Evolutionary conservation across 2,329 filamentous ascomycete species (phyloP).

Genomic region (Aspergillus sp.): DNA sequence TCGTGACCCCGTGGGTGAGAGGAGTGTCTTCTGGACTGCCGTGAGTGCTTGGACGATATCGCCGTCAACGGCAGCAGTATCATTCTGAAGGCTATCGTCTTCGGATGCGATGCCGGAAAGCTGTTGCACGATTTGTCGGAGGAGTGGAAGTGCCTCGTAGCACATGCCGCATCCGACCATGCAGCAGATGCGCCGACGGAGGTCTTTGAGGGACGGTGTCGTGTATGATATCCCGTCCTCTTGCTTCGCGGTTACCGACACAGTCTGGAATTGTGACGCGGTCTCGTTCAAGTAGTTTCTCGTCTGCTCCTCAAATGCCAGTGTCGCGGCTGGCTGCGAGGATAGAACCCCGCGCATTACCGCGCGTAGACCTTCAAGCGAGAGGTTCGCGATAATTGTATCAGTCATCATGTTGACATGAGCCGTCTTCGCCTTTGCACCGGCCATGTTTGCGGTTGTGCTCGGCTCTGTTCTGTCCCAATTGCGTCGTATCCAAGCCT

Average conservation of each 20-base stretch:
- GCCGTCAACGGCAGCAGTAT: background rate
- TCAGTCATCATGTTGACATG: slow-evolving; percentile 56
- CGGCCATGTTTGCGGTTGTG: background rate
- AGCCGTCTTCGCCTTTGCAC: slow-evolving; percentile 26
- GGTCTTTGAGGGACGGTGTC: background rate
- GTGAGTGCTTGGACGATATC: slow-evolving; percentile 3
- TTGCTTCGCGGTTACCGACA: background rate
- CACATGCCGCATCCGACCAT: slow-evolving; percentile 9
- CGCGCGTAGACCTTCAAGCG: slow-evolving; percentile 45
- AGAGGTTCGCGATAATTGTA: slow-evolving; percentile 50
- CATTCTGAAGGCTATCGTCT: background rate
- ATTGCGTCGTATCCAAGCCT: background rate
- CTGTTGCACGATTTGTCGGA: background rate
- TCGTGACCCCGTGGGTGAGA: background rate
- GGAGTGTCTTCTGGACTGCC: slow-evolving; percentile 2
- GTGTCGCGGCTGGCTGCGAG: background rate
- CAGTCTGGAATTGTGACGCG: background rate
- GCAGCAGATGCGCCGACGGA: background rate
- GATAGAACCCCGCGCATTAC: slow-evolving; percentile 36
- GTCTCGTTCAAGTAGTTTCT: slow-evolving; percentile 1
- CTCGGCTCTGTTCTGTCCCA: background rate
- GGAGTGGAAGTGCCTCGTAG: background rate
- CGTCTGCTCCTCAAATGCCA: background rate
- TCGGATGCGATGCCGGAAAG: background rate
- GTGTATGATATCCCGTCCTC: background rate